Base-by-base conservation (phyloP, 2,329 filamentous ascomycete species). In the Xylaria sp. region DNA sequence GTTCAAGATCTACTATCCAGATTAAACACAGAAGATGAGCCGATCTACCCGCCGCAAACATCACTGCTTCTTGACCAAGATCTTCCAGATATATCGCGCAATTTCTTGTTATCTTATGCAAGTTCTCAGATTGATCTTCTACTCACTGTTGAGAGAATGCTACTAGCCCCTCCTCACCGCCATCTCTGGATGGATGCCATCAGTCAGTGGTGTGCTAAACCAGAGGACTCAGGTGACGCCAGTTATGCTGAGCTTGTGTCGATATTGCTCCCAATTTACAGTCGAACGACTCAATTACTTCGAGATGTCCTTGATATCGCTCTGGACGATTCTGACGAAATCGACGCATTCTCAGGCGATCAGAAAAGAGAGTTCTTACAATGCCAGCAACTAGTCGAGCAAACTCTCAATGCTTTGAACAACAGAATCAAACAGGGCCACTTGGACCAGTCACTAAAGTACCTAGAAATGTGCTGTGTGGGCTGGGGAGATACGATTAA, bases 41-140 rank as follows among this genome's bases (percentile, higher is more conserved):
- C 19, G 43, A 8, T 23, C 19, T 11, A 14, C 31, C 31, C 38
- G 3, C 5, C 15, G 9, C 19, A n/a, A n/a, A n/a, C n/a, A n/a
- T 38, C 50, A 21, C 23, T n/a, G 7, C 23, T 28, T 2, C 21
- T 54, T 17, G 21, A 8, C 9, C 33, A 17, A 37, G 17, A 25
- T 12, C 31, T 17, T 8, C 33, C 31, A 17, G 14, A n/a, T 12
- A 15, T 25, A 17, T 37, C 53, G 4, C 7, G 12, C 2, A 6
- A 3, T n/a, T 57, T 57, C 42, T 57, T 57, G 17, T 46, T 31
- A 25, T 23, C 19, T 7, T 57, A 57, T 28, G 42, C 53, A 6
- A 37, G 28, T 57, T 57, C 12, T 11, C 40, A 57, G 47, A 57
- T 57, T 9, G 31, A 47, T 15, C 33, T 57, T 49, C 53, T 57